phyloP scores from a whole-genome alignment of 352 stramenopile genomes.

The Globisporangium splendens region DNA sequence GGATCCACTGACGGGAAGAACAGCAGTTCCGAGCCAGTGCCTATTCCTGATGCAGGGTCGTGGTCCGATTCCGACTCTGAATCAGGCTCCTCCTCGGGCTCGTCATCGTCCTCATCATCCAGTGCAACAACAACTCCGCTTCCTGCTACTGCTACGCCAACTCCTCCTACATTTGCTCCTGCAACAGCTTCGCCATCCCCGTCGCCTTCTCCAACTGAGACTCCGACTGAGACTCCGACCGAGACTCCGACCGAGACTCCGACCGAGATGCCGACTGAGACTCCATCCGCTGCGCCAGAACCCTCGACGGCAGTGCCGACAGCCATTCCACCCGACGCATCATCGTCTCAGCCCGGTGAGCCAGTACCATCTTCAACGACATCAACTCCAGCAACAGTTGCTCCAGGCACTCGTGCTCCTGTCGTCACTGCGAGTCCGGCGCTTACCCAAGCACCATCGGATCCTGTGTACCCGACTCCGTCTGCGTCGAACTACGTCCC shows the following conservation, averaged over 20 bases:
- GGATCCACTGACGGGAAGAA: slow-evolving; percentile 33
- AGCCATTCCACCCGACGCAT: background rate
- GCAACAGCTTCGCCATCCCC: background rate
- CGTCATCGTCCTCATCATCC: background rate
- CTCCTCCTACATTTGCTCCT: background rate
- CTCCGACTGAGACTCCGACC: slow-evolving; percentile 8
- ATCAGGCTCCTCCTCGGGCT: background rate
- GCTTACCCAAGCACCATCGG: slow-evolving; percentile 2
- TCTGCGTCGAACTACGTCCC: slow-evolving; percentile 20
- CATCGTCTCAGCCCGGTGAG: background rate
- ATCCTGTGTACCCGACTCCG: background rate
- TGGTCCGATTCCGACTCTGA: background rate
- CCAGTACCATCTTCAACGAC: background rate
- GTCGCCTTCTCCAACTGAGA: slow-evolving; percentile 2
- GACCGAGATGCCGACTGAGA: background rate
- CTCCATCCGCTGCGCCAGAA: slow-evolving; percentile 2
- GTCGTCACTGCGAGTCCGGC: background rate
- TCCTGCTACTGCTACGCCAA: slow-evolving; percentile 15
- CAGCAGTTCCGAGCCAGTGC: slow-evolving; percentile 21
- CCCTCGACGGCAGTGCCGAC: background rate
- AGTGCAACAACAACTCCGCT: slow-evolving; percentile 13
- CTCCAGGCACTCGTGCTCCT: background rate
- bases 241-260: background rate
- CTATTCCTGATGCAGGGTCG: slow-evolving; percentile 16
- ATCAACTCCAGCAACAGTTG: background rate